phyloP scores from a whole-genome alignment of 148 eudicot species.

The Amaranthus palmeri region DNA sequence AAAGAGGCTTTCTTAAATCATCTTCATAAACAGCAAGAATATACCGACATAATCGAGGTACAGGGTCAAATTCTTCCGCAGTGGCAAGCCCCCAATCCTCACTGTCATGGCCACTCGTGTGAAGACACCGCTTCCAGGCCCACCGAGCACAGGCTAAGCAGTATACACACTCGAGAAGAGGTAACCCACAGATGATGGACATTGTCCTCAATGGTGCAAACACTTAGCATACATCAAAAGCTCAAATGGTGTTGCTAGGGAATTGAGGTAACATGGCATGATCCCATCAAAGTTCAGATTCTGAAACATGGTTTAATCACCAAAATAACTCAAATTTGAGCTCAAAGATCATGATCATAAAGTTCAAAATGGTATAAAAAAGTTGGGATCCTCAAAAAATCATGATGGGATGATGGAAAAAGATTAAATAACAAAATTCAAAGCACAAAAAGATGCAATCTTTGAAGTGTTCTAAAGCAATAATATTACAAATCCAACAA shows the following conservation, averaged over 20 bases:
- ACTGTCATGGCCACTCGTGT: constrained; percentile 82
- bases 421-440: neutral
- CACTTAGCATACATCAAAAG: constrained; percentile 20
- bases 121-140: constrained; percentile 92
- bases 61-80: constrained; percentile 87
- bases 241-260: neutral
- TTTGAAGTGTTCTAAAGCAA: neutral
- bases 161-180: constrained; percentile 85
- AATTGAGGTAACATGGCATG: neutral
- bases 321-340: neutral
- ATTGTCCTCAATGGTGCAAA: constrained; percentile 35
- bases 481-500: neutral
- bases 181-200: constrained; percentile 77
- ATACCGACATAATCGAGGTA: constrained; percentile 78
- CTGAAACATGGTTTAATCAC: neutral
- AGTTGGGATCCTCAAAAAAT: neutral
- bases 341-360: neutral
- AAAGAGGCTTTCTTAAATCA: constrained; percentile 61
- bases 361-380: neutral
- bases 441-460: neutral
- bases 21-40: constrained; percentile 84
- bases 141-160: constrained; percentile 85
- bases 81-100: constrained; percentile 79
- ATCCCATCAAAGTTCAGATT: constrained; percentile 7
- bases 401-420: neutral